A percentile compares a stretch with the other conserved stretches of the same genome.
Conservation (phyloP, 331 rosid species). For the Quercus tomentella region DNA sequence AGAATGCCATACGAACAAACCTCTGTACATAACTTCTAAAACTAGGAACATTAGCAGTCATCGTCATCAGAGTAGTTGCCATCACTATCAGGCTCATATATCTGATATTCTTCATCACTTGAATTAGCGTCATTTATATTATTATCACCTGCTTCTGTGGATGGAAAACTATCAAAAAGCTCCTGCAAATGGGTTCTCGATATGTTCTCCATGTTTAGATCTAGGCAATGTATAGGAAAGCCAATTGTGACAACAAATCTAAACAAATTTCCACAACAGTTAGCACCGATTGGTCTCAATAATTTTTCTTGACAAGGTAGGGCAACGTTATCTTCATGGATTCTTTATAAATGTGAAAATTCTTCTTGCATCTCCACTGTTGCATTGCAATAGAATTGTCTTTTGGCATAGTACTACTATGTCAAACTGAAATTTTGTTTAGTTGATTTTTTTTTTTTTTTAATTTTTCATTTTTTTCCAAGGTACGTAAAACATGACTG, state of each 20-base stretch:
- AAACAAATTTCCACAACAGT: constrained; percentile 5
- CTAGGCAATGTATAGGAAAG: constrained; percentile 49
- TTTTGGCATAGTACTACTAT: not conserved
- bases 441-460: not conserved
- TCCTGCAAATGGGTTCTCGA: constrained; percentile 71
- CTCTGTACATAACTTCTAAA: not conserved
- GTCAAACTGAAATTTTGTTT: not conserved
- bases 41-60: constrained; percentile 18
- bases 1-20: not conserved
- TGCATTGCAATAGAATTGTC: not conserved
- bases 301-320: not conserved
- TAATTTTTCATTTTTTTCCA: not conserved
- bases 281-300: constrained; percentile 6
- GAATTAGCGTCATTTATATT: constrained; percentile 23
- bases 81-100: constrained; percentile 62
- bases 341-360: not conserved
- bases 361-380: not conserved
- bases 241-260: constrained; percentile 1
- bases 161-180: constrained; percentile 73
- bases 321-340: not conserved
- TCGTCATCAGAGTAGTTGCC: constrained; percentile 41
- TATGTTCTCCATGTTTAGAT: constrained; percentile 45
- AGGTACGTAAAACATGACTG: not conserved
- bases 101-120: constrained; percentile 68
- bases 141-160: constrained; percentile 21